Percentiles rank a stretch among this genome's conserved stretches.
These are phyloP conservation scores for Dipteronia dyeriana DNA, from an alignment of 345 rosid genomes.

Conservation along the genomic window DNA sequence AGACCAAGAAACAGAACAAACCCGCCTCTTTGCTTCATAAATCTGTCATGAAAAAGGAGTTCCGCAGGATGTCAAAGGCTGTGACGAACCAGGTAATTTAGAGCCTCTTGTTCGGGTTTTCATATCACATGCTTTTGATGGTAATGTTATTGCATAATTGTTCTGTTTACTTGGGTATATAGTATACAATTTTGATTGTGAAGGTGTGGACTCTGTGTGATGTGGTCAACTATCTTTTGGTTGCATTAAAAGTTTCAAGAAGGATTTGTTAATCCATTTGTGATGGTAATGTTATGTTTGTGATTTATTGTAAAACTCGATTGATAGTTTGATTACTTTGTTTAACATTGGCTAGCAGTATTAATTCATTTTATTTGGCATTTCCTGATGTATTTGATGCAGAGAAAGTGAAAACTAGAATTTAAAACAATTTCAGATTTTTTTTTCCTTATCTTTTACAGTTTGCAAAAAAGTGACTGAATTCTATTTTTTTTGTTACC, in stretches of 20 bases:
- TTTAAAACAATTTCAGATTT: too few species aligned
- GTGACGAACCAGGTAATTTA: conserved; percentile 55
- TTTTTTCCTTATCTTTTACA: too few species aligned
- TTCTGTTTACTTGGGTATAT: background rate
- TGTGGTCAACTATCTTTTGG: background rate
- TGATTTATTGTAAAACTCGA: too few species aligned
- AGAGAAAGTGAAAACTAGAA: too few species aligned
- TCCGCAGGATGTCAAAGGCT: conserved; percentile 60
- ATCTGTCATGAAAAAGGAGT: conserved; percentile 61
- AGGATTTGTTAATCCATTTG: background rate
- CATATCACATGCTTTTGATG: background rate
- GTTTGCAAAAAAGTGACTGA: background rate
- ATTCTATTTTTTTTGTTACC: background rate
- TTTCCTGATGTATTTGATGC: too few species aligned
- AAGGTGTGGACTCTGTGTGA: background rate
- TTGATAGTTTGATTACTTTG: background rate
- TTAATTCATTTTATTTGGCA: background rate
- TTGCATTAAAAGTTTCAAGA: background rate
- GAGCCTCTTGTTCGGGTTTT: background rate
- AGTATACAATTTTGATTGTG: background rate
- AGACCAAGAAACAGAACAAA: conserved; percentile 72
- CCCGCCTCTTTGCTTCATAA: conserved; percentile 52
- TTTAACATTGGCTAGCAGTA: background rate
- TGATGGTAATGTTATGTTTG: too few species aligned
- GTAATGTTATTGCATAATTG: background rate